These are phyloP conservation scores for Phytopythium delawarense DNA, from an alignment of 352 stramenopile species.

Conservation along the genomic window DNA sequence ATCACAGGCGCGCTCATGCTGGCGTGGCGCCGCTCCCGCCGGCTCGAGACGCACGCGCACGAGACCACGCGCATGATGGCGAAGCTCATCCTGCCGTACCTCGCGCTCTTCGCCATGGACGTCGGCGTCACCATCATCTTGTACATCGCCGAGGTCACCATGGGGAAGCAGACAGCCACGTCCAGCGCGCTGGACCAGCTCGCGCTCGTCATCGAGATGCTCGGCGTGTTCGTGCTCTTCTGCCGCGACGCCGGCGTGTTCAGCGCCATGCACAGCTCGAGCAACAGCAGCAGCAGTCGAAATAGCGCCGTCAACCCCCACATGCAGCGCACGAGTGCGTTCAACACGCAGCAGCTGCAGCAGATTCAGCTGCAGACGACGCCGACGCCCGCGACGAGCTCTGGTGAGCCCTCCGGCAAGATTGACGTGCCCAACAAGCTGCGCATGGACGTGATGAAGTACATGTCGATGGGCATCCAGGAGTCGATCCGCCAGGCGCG, in stretches of 20 bases:
- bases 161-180: slow-evolving; percentile 29
- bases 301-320: slow-evolving; percentile 14
- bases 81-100: slow-evolving; percentile 80
- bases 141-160: slow-evolving; percentile 41
- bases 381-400: slow-evolving; percentile 18
- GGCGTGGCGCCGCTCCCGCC: slow-evolving; percentile 62
- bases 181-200: slow-evolving; percentile 68
- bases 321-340: slow-evolving; percentile 12
- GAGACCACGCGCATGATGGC: slow-evolving; percentile 75
- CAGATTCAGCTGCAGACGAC: slow-evolving; percentile 21
- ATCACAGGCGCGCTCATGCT: slow-evolving; percentile 50
- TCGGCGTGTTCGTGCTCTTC: slow-evolving; percentile 73
- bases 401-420: slow-evolving; percentile 19
- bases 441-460: slow-evolving; percentile 83
- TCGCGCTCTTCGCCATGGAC: slow-evolving; percentile 56
- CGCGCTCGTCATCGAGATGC: slow-evolving; percentile 61
- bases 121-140: slow-evolving; percentile 45
- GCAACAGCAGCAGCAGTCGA: not conserved
- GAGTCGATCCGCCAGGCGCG: slow-evolving; percentile 61
- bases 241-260: slow-evolving; percentile 69
- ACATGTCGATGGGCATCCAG: slow-evolving; percentile 83
- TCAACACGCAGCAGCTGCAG: slow-evolving; percentile 13
- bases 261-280: slow-evolving; percentile 14
- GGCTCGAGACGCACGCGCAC: slow-evolving; percentile 74
- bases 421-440: slow-evolving; percentile 79